Base-by-base conservation (phyloP, 2,329 filamentous ascomycete species). In the Alternaria arborescens region DNA sequence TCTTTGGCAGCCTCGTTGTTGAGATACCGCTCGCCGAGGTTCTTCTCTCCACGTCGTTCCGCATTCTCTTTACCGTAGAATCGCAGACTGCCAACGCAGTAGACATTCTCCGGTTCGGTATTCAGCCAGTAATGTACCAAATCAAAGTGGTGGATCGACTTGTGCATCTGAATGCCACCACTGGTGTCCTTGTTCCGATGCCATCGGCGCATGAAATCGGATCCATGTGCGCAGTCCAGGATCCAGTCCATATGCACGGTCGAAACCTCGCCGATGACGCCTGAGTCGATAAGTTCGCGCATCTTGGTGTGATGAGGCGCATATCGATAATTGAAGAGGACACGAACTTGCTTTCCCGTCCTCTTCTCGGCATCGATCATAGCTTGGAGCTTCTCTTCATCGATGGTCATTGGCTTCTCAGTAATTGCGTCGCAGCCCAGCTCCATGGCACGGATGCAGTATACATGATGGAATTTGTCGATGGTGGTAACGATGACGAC, bases 331-430 rank as follows among this genome's bases (percentile, higher is more conserved):
- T 89, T 89, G 80, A 89, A 89, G 0, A 84, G 85, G 0, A 88
- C 86, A 16, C 87, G 82, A 3, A 88, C 80, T 36, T 81, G 79
- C 12, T 77, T 74, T 4, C 80, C 79, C 0, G 84, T 86, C n/a
- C 81, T 77, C 52, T 84, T 80, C 18, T 86, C 85, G 11, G 85
- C 83, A 64, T 82, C 80, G 63, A 88, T 81, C 61, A 89, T 88
- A 50, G 82, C 79, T 8, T 75, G 79, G 72, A 85, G 87, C 3
- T 85, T 82, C 2, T 82, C 79, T 0, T 81, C 84, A 67, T 89
- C 86, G 65, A 88, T 85, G 0, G 87, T 89, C 87, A 89, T 88
- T 2, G 87, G 87, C 72, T 89, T 89, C 69, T 89, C 87, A 0
- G 85, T 88, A n/a, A 89, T 80, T 0, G 87, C 86, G 62, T 85